Base-by-base conservation (phyloP, 148 eudicot genomes). In the Camellia sinensis region DNA sequence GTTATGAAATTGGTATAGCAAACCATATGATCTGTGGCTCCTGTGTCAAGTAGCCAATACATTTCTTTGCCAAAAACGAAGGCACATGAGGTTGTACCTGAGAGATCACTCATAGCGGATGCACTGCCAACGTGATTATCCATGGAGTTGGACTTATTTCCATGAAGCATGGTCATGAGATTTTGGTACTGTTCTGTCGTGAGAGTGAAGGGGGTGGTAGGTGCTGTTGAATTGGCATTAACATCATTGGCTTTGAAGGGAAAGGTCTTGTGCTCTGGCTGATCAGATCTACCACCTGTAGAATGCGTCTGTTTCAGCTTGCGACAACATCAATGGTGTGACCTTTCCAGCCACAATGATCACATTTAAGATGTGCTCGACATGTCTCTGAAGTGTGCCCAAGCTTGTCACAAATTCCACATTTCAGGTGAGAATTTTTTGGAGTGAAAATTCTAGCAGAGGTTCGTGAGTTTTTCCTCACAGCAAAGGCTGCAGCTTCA, bases 311-410 rank as follows among this genome's bases (percentile, higher is more conserved):
- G 1, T 10, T 73, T 44, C 3, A 73, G 41, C 45, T 54, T 73
- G 6, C 12, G 46, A 21, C 41, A 73, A 15, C 74, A 22, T 70
- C 54, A n/a, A 70, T 70, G 74, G 56, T 70, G 56, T 70, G 54
- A 46, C 22, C 13, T n/a, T 19, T 46, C 11, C 11, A 70, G 37
- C 56, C 37, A 1, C 74, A 70, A 70, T 14, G 17, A 48, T 70
- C 74, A 70, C 74, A 70, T 4, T 70, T 70, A 48, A 46, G 74
- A 48, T 70, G 74, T 54, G 61, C 62, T 52, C 62, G 62, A 43
- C 62, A 73, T 12, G 61, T 53, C 4, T 73, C 44, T n/a, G 45
- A n/a, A 0, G 76, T 73, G 43, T 73, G 62, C 62, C 76, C 62
- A 73, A 29, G 3, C 1, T n/a, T 52, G 62, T 73, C n/a, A 13